Evolutionary conservation across 169 alveolate species (phyloP).

Genomic region (Theileria sp.): DNA sequence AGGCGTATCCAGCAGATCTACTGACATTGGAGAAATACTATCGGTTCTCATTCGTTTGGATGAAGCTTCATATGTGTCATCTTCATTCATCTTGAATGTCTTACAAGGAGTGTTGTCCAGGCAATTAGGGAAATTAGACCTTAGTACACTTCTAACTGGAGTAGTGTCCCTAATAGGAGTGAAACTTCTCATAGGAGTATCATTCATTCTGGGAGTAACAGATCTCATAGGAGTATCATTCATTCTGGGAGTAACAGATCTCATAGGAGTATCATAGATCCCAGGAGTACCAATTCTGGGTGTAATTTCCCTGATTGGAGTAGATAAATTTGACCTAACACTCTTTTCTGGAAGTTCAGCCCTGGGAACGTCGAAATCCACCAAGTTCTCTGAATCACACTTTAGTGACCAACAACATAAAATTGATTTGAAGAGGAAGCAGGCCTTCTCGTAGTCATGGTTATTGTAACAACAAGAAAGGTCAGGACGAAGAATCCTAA

Average conservation of each 20-base stretch:
- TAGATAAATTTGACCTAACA: background rate
- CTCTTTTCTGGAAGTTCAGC: slow-evolving; percentile 5
- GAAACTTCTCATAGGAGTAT: background rate
- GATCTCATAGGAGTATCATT: background rate
- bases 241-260: background rate
- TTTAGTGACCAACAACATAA: slow-evolving; percentile 46
- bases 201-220: background rate
- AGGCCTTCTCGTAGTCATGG: slow-evolving; percentile 41
- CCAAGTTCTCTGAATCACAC: slow-evolving; percentile 23
- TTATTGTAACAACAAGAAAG: slow-evolving; percentile 32
- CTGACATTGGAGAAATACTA: slow-evolving; percentile 34
- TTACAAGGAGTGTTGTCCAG: background rate
- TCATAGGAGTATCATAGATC: background rate
- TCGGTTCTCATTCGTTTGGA: slow-evolving; percentile 25
- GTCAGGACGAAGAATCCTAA: slow-evolving; percentile 38
- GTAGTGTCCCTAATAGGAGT: slow-evolving; percentile 14
- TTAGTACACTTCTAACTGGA: slow-evolving; percentile 8
- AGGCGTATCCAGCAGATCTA: slow-evolving; percentile 57
- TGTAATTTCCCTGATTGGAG: slow-evolving; percentile 3
- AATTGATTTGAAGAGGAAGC: slow-evolving; percentile 37
- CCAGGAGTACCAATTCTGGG: background rate
- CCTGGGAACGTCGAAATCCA: slow-evolving; percentile 1
- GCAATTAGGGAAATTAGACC: background rate
- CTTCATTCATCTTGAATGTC: background rate
- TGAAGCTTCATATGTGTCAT: slow-evolving; percentile 1